Evolutionary conservation across 2,329 filamentous ascomycete genomes (phyloP).

Genomic region (Simplicillium sp.): DNA sequence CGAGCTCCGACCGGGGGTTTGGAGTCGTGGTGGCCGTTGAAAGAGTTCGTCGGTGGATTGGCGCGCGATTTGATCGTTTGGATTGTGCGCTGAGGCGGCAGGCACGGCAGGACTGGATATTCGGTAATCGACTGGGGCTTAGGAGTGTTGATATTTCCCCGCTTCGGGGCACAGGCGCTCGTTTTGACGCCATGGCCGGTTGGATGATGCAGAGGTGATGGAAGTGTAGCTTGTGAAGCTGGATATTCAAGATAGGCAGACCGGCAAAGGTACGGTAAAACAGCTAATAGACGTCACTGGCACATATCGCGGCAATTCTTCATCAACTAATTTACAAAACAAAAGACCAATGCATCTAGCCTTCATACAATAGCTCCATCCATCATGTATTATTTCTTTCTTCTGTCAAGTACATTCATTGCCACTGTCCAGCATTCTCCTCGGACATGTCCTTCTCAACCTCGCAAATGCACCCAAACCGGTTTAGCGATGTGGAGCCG

Average conservation of each 20-base stretch:
- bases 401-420: too few relatives aligned
- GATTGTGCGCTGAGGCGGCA: conserved; percentile 3
- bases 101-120: conserved; percentile 2
- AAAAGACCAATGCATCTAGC: too few relatives aligned
- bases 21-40: conserved; percentile 8
- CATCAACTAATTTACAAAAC: too few relatives aligned
- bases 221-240: not conserved
- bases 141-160: conserved; percentile 1
- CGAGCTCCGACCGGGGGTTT: conserved; percentile 42
- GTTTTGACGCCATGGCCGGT: conserved; percentile 4
- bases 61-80: not conserved
- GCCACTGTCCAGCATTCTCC: too few relatives aligned
- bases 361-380: too few relatives aligned
- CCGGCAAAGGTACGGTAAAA: conserved; percentile 6
- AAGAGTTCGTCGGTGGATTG: conserved; percentile 1
- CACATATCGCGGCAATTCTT: not conserved
- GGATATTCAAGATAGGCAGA: not conserved
- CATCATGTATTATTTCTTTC: too few relatives aligned
- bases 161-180: not conserved
- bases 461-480: too few relatives aligned
- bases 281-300: not conserved
- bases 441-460: too few relatives aligned
- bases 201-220: not conserved
- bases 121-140: not conserved
- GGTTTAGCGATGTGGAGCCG: too few relatives aligned